Conservation (phyloP, 164 flowering plant genomes). For the Kingdonia uniflora region DNA sequence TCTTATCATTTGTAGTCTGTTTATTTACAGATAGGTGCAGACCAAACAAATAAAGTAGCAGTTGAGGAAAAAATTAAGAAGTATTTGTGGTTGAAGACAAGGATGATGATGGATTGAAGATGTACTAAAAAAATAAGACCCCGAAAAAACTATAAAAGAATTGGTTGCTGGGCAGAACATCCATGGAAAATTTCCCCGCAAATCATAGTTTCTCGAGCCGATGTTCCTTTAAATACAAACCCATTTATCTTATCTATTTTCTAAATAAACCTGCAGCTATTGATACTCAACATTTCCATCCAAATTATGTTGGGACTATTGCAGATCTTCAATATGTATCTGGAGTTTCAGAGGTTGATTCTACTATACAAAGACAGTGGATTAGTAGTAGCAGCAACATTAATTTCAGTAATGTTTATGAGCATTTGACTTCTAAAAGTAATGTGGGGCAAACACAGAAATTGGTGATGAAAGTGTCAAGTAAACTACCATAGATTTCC, state of each 20-base stretch:
- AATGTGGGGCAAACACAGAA: too few species aligned
- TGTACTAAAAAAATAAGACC: too few species aligned
- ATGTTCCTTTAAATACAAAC: constrained; percentile 68
- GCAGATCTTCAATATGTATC: constrained; percentile 4
- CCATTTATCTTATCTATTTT: constrained; percentile 67
- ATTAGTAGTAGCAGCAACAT: constrained; percentile 62
- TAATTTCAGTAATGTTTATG: constrained; percentile 56
- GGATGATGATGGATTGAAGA: too few species aligned
- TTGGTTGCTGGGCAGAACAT: too few species aligned
- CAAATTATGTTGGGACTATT: constrained; percentile 4
- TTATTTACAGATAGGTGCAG: too few species aligned
- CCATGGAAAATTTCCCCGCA: constrained; percentile 28
- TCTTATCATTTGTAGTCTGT: too few species aligned
- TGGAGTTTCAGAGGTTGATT: constrained; percentile 28
- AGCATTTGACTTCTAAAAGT: constrained; percentile 39
- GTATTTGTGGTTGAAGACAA: too few species aligned
- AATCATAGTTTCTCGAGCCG: constrained; percentile 51
- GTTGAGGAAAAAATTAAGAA: too few species aligned
- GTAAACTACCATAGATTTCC: too few species aligned
- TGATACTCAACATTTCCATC: constrained; percentile 17
- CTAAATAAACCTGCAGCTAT: constrained; percentile 21
- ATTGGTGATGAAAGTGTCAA: too few species aligned
- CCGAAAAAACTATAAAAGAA: too few species aligned
- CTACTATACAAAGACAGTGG: constrained; percentile 26
- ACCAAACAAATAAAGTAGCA: too few species aligned